Evolutionary conservation across 257 asterid species (phyloP).

Genomic region (Petunia axillaris): DNA sequence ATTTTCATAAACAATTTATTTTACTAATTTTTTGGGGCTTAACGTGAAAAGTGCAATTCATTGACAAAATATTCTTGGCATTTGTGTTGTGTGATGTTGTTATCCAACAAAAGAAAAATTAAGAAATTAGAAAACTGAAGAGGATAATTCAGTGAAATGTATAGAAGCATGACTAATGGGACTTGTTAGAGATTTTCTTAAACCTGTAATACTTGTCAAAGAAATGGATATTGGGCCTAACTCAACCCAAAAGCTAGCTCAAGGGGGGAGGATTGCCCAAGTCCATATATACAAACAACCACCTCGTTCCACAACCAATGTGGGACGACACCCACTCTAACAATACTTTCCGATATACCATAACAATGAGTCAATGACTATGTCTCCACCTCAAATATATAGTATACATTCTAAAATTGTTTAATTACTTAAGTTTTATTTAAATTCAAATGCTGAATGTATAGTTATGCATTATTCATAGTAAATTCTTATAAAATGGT

Average conservation of each 20-base stretch:
- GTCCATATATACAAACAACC: no score
- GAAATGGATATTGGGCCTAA: no score
- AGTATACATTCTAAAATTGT: background rate
- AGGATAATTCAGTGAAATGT: background rate
- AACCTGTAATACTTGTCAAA: no score
- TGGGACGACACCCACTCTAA: no score
- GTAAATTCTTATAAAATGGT: background rate
- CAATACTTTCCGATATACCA: no score
- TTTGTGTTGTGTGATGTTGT: background rate
- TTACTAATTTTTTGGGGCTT: background rate
- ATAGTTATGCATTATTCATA: background rate
- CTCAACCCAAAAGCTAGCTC: no score
- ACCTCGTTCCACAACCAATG: no score
- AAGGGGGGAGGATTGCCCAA: no score
- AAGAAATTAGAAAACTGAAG: background rate
- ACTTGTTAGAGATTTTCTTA: background rate
- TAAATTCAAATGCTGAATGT: background rate
- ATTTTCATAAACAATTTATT: background rate
- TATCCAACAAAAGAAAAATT: background rate
- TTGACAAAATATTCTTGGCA: background rate
- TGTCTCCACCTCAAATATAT: background rate
- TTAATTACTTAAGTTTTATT: background rate
- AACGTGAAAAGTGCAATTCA: conserved; percentile 8
- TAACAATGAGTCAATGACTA: background rate
- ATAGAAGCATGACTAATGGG: background rate